A percentile compares a stretch with the other conserved stretches of the same genome.
These are phyloP conservation scores for Mycogone perniciosa DNA, from an alignment of 2,329 filamentous ascomycete genomes.

Conservation along the genomic window DNA sequence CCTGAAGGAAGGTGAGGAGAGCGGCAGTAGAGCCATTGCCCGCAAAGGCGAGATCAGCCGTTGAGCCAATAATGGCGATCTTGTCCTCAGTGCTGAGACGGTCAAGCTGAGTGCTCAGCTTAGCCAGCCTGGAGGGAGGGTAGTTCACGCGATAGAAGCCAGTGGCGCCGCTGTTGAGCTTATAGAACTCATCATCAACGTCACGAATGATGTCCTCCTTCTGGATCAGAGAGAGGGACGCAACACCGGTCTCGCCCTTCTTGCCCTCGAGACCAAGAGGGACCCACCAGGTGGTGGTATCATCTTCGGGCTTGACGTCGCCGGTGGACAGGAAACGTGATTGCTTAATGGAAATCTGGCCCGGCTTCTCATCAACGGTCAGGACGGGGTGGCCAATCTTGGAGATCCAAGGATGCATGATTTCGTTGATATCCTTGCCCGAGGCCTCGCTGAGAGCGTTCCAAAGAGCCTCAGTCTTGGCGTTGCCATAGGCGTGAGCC, in stretches of 20 bases:
- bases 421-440: conserved; percentile 72
- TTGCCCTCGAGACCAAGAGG: conserved; percentile 81
- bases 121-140: conserved; percentile 72
- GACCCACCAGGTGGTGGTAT: conserved; percentile 92
- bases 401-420: conserved; percentile 94
- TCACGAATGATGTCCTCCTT: conserved; percentile 73
- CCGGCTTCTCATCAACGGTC: conserved; percentile 75
- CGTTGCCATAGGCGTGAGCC: conserved; percentile 80
- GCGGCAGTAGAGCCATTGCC: conserved; percentile 78
- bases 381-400: conserved; percentile 93
- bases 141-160: conserved; percentile 93
- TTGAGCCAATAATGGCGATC: conserved; percentile 86
- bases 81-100: conserved; percentile 80
- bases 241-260: conserved; percentile 53
- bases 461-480: conserved; percentile 90
- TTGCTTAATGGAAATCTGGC: conserved; percentile 77
- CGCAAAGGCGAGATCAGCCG: conserved; percentile 80
- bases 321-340: conserved; percentile 86
- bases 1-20: conserved; percentile 75
- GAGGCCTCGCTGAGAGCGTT: conserved; percentile 79
- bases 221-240: conserved; percentile 61
- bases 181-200: conserved; percentile 78
- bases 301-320: conserved; percentile 84
- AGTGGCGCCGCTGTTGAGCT: conserved; percentile 82
- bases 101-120: conserved; percentile 70